These are phyloP conservation scores for Kodamaea neixiangensis DNA, from an alignment of 805 yeast species.

Conservation along the genomic window DNA sequence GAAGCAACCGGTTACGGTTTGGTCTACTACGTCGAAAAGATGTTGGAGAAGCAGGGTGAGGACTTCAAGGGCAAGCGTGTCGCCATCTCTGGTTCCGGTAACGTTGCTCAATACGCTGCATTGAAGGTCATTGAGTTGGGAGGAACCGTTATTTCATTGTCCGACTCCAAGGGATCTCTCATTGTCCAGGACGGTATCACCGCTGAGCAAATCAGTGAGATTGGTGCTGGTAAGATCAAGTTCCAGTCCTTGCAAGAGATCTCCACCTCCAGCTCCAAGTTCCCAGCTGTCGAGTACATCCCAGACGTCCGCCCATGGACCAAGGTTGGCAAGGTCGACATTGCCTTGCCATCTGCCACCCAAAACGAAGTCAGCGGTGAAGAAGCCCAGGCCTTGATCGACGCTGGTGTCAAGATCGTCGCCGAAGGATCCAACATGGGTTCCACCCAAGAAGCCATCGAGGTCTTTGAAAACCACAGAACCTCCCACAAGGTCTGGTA, in stretches of 20 bases:
- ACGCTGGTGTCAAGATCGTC: constrained; percentile 86
- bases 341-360: constrained; percentile 97
- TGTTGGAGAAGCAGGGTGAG: constrained; percentile 94
- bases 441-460: constrained; percentile 95
- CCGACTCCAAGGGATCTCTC: constrained; percentile 93
- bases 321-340: constrained; percentile 86
- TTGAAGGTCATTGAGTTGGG: constrained; percentile 96
- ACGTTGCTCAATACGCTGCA: constrained; percentile 99
- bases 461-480: constrained; percentile 87
- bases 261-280: constrained; percentile 53
- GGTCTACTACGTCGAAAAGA: constrained; percentile 94
- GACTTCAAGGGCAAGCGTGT: constrained; percentile 91
- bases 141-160: constrained; percentile 88
- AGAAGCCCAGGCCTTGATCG: constrained; percentile 93
- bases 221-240: constrained; percentile 76
- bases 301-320: constrained; percentile 97
- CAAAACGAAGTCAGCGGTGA: constrained; percentile 97
- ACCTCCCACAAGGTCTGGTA: constrained; percentile 73
- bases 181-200: constrained; percentile 81
- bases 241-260: constrained; percentile 75
- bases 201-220: constrained; percentile 71
- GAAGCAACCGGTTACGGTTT: constrained; percentile 99
- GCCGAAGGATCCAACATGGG: constrained; percentile 99
- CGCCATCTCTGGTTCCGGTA: constrained; percentile 97
- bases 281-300: constrained; percentile 72